These are phyloP conservation scores for Passiflora organensis DNA, from an alignment of 345 rosid genomes.

Conservation along the genomic window DNA sequence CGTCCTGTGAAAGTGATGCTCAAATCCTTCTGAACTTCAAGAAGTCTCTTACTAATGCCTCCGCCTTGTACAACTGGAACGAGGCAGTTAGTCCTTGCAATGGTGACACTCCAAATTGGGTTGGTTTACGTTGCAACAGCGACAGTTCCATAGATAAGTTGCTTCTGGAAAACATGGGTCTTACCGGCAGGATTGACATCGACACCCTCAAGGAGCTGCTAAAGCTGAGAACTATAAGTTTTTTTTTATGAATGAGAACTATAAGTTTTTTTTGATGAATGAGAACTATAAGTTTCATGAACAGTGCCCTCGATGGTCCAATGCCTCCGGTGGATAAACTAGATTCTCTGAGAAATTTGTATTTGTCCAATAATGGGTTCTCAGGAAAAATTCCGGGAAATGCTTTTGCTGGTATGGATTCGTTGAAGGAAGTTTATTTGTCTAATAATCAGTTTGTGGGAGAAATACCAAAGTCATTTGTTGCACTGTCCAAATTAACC, in stretches of 20 bases:
- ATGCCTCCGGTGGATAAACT: conserved; percentile 47
- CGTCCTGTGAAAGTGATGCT: conserved; percentile 24
- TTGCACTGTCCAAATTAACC: conserved; percentile 31
- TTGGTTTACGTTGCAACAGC: conserved; percentile 44
- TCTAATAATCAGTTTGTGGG: conserved; percentile 53
- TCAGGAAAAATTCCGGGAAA: conserved; percentile 38
- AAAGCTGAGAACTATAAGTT: conserved; percentile 45
- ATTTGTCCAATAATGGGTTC: conserved; percentile 51
- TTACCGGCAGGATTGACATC: conserved; percentile 43
- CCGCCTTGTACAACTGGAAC: conserved; percentile 38
- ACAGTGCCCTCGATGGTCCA: conserved; percentile 53
- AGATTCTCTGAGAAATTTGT: conserved; percentile 34
- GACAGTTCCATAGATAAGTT: conserved; percentile 34
- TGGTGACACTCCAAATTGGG: conserved; percentile 34
- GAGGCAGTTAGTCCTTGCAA: conserved; percentile 29
- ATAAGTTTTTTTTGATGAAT: too few species aligned
- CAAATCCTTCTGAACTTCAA: conserved; percentile 47
- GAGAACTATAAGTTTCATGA: conserved; percentile 52
- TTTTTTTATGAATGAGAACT: too few species aligned
- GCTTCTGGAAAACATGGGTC: conserved; percentile 50
- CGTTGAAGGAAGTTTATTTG: conserved; percentile 43
- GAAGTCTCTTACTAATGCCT: conserved; percentile 35
- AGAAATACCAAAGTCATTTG: conserved; percentile 49
- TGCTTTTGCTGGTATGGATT: conserved; percentile 46
- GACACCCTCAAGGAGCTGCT: conserved; percentile 30